Conservation (phyloP, 2,329 filamentous ascomycete genomes). For the Fusarium sp. region DNA sequence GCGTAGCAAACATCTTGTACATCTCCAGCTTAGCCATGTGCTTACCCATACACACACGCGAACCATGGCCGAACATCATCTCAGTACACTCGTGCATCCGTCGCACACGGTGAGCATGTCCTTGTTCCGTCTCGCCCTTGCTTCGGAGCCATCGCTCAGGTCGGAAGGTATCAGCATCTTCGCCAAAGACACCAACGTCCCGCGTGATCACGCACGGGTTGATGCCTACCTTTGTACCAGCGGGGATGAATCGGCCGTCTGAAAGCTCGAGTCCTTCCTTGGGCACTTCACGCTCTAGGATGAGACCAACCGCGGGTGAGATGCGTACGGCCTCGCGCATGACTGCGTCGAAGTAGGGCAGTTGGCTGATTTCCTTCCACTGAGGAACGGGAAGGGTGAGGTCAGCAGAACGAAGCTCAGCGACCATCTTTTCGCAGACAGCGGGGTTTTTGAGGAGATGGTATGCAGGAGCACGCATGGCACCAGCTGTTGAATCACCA, state of each 20-base stretch:
- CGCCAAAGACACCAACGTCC: slow-evolving; percentile 27
- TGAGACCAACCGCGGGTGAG: slow-evolving; percentile 19
- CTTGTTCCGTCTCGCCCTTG: slow-evolving; percentile 13
- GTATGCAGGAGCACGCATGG: slow-evolving; percentile 36
- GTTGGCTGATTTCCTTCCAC: slow-evolving; percentile 34
- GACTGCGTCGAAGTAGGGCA: slow-evolving; percentile 36
- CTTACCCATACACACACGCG: slow-evolving; percentile 37
- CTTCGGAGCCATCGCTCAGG: slow-evolving; percentile 33
- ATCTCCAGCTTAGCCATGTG: slow-evolving; percentile 40
- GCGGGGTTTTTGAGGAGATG: slow-evolving; percentile 23
- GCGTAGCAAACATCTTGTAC: slow-evolving; percentile 39
- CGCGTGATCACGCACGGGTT: slow-evolving; percentile 37
- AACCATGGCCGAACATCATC: slow-evolving; percentile 39
- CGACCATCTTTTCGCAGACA: slow-evolving; percentile 30
- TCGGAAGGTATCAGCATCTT: slow-evolving; percentile 25
- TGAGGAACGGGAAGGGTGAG: slow-evolving; percentile 29
- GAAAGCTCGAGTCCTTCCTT: slow-evolving; percentile 19
- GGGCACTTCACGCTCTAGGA: slow-evolving; percentile 36
- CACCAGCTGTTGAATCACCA: slow-evolving; percentile 39
- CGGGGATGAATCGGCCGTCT: slow-evolving; percentile 28
- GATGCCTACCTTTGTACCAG: slow-evolving; percentile 28
- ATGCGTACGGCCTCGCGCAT: slow-evolving; percentile 37
- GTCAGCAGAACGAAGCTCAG: slow-evolving; percentile 20
- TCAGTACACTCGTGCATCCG: slow-evolving; percentile 37
- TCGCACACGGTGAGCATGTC: slow-evolving; percentile 13